Evolutionary conservation across 2,329 filamentous ascomycete species (phyloP), one percentile per base, ranked within the genome.

Genomic region (Aspergillus sclerotialis): DNA sequence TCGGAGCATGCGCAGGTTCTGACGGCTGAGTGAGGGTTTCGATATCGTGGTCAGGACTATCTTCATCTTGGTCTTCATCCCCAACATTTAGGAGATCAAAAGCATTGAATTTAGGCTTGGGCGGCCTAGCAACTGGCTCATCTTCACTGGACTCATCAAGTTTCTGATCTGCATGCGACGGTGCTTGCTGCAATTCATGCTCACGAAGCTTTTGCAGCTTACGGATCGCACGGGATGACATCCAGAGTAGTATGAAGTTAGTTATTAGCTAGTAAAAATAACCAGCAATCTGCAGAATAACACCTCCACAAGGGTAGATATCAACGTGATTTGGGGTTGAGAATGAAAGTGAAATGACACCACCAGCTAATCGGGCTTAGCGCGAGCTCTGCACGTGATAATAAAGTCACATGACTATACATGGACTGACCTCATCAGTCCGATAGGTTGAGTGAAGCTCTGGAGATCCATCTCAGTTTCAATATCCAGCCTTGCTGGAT

Each of bases 191-290:
- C 44, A 70, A 65, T 50, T 71, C 69, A 53, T 75, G 70, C 51
- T 78, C 76, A 38, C 70, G 70, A 63, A 79, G 74, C 43, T 71
- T 71, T 53, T 80, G 77, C 36, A 78, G 68, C 52, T 78, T 78
- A 16, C 78, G 70, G 35, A 83, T 60, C n/a, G 78, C 78, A 44
- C 79, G 72, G 12, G 77, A 76, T 28, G 78, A 82, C 78, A 83
- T 82, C 27, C 36, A 49, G 47, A 35, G 27, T 2, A 28, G 19
- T 3, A n/a, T n/a, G n/a, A n/a, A 6, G n/a, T n/a, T 9, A 24
- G 8, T 24, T 9, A 24, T 24, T 24, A 24, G n/a, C n/a, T 24
- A n/a, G n/a, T 24, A n/a, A 21, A 31, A 23, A 18, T 13, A n/a
- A 18, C 4, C 18, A 31, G n/a, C 2, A n/a, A n/a, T n/a, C n/a